A percentile compares a stretch with the other conserved stretches of the same genome.
phyloP scores from a whole-genome alignment of 139 green algal species.

The Tetraselmis striata region DNA sequence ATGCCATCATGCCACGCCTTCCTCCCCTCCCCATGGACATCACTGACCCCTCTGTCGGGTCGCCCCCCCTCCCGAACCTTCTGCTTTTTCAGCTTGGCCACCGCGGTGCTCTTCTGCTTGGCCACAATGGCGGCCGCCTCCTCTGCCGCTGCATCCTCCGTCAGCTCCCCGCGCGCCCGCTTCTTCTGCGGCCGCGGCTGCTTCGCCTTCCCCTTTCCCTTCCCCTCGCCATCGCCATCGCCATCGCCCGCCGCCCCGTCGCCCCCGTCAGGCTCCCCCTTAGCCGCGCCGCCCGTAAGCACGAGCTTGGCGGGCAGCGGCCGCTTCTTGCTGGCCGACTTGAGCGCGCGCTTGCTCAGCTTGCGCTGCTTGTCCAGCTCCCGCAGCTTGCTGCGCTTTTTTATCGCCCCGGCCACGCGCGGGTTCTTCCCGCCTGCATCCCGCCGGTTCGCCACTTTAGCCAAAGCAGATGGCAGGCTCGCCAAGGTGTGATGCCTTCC shows the following conservation, averaged over 20 bases:
- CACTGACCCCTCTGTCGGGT: too few species aligned
- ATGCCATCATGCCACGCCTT: background rate
- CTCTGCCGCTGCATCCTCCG: background rate
- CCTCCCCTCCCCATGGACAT: too few species aligned
- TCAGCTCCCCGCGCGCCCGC: background rate
- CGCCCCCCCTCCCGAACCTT: too few species aligned
- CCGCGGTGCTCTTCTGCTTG: background rate
- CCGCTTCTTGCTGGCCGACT: background rate
- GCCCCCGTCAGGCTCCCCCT: background rate
- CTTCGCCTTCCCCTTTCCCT: background rate
- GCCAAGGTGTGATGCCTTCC: too few species aligned
- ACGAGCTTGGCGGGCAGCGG: background rate
- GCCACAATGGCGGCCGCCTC: too few species aligned
- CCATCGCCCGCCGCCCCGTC: background rate
- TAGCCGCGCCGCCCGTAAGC: too few species aligned
- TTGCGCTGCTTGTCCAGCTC: too few species aligned
- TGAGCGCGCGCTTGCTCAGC: background rate
- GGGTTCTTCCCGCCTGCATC: too few species aligned
- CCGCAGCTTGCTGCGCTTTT: too few species aligned
- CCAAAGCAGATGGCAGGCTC: too few species aligned
- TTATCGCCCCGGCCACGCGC: too few species aligned
- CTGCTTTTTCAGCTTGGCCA: background rate
- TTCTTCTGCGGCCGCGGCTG: background rate
- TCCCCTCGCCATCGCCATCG: background rate
- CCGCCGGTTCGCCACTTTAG: too few species aligned